phyloP scores from a whole-genome alignment of 331 rosid species.

The Cydonia oblonga region DNA sequence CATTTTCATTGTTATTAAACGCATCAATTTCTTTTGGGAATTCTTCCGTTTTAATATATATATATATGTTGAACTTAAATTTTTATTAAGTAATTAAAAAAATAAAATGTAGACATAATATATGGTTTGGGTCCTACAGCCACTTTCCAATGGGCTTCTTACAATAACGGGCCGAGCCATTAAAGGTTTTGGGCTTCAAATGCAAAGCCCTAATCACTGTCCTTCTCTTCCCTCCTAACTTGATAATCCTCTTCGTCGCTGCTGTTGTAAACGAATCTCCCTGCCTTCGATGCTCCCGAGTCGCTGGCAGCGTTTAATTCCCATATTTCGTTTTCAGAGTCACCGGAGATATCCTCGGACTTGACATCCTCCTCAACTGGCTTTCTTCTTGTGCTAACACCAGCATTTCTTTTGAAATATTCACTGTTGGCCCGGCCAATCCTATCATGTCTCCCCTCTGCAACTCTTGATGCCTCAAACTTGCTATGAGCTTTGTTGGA shows the following conservation, averaged over 20 bases:
- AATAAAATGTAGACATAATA: neutral
- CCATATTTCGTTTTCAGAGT: slow-evolving; percentile 31
- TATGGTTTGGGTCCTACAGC: neutral
- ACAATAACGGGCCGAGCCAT: neutral
- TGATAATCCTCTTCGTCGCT: slow-evolving; percentile 17
- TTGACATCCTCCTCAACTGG: slow-evolving; percentile 4
- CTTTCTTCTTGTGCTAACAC: slow-evolving; percentile 2
- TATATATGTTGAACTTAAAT: neutral
- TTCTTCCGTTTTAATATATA: neutral
- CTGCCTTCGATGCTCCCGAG: slow-evolving; percentile 9
- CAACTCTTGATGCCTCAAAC: slow-evolving; percentile 11
- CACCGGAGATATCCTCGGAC: slow-evolving; percentile 17
- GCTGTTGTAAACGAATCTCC: slow-evolving; percentile 9
- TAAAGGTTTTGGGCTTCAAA: neutral
- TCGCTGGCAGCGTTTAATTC: slow-evolving; percentile 28
- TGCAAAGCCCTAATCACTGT: slow-evolving; percentile 37
- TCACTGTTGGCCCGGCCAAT: neutral
- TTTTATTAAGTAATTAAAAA: neutral
- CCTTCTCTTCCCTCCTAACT: slow-evolving; percentile 22
- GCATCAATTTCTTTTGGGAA: neutral
- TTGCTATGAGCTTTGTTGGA: slow-evolving; percentile 8
- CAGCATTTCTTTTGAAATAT: slow-evolving; percentile 1
- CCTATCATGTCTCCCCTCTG: slow-evolving; percentile 17
- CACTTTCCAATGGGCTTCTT: neutral
- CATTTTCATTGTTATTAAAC: too few species aligned